Evolutionary conservation across 1,284 basidiomycete species (phyloP).

Genomic region (Wallemia hederae): DNA sequence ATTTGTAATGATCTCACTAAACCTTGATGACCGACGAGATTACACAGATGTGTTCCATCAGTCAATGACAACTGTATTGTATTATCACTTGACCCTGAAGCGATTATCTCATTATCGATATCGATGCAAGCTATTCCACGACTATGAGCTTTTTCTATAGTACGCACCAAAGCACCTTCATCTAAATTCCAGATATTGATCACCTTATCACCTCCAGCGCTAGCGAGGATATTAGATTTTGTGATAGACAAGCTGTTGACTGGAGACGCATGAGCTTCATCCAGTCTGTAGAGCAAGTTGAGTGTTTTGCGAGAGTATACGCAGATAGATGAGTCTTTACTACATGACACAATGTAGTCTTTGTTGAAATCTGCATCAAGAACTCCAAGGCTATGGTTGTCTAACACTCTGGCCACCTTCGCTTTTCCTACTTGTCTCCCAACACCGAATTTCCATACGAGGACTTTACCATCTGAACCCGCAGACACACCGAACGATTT

Average conservation of each 20-base stretch:
- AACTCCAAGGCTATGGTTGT: not conserved
- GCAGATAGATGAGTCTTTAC: not conserved
- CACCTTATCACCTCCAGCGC: not conserved
- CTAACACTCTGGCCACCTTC: not conserved
- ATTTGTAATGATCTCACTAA: not conserved
- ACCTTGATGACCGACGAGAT: not conserved
- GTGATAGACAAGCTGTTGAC: not conserved
- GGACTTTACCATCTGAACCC: not conserved
- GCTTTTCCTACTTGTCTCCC: not conserved
- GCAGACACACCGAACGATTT: not conserved
- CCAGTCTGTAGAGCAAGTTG: not conserved
- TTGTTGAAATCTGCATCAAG: not conserved
- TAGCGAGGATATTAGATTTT: not conserved
- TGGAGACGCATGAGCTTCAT: not conserved
- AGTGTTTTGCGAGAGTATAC: not conserved
- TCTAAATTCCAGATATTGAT: not conserved
- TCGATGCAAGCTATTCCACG: not conserved
- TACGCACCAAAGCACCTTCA: not conserved
- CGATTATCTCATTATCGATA: not conserved
- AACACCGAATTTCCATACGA: not conserved
- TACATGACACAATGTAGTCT: not conserved
- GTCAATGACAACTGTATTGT: not conserved
- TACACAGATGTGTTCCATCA: not conserved
- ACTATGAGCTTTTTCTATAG: not conserved
- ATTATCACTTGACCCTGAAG: not conserved